Base-by-base conservation (phyloP, 192 early-diverging fungal species). In the Backusella westeae region DNA sequence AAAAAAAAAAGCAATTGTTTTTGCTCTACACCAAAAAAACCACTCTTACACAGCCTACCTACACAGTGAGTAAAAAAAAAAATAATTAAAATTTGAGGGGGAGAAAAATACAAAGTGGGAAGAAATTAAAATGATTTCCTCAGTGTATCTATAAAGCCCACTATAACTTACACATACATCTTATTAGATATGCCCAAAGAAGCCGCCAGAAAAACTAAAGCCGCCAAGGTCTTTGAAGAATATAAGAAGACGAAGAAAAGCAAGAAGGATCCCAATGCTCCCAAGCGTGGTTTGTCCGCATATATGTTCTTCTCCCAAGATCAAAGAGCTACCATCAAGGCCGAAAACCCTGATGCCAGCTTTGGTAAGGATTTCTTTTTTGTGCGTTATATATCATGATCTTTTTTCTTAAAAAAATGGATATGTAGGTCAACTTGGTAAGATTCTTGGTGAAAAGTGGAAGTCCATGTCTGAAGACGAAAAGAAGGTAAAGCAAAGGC, bases 301-400 rank as follows among this genome's bases (percentile, higher is more conserved):
- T 98, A 95, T 88, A 92, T 98, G 86, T 87, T 95, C 84, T 98
- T 94, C 85, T 93, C 93, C 34, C 88, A 95, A 82, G 95, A 90
- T 74, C 91, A 90, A 85, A 89, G 96, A 67, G 76, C 89, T 66
- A 81, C 83, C 34, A 91, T 96, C 66, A 91, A 93, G 88, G 87
- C 89, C 53, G 88, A 93, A 66, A 94, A 96, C 90, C 94, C 95
- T 49, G 85, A 90, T 1, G 91, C 86, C 44, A 85, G 80, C 53
- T 92, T 94, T 77, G 90, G 90, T 87, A 87, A 75, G 63, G 14
- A 67, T 39, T 41, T 63, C 4, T 63, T 63, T 63, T 63, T 63
- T 63, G 23, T 26, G 10, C 1, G 21, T 63, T 29, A 1, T 29
- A 14, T 63, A 63, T 15, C 56, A 63, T 63, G 9, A 29, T 29